A percentile compares a stretch with the other conserved stretches of the same genome.
These are phyloP conservation scores for Mycena polygramma DNA, from an alignment of 768 basidiomycete genomes.

Conservation along the genomic window DNA sequence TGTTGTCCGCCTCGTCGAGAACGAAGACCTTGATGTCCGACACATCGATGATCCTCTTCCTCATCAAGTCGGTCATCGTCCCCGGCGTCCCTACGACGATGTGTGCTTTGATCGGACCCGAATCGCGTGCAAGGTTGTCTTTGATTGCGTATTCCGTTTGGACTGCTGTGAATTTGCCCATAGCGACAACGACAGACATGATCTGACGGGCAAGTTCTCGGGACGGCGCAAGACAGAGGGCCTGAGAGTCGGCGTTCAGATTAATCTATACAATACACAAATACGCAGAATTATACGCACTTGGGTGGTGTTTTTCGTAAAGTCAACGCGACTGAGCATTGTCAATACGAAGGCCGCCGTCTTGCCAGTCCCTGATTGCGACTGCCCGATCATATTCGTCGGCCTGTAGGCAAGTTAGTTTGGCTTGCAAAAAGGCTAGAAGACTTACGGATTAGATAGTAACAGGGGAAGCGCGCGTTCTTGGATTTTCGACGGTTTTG, in stretches of 20 bases:
- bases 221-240: constrained; percentile 96
- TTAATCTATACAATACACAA: no score
- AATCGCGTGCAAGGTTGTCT: constrained; percentile 79
- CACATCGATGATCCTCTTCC: constrained; percentile 80
- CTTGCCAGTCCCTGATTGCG: constrained; percentile 99
- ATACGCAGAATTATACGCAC: constrained; percentile 51
- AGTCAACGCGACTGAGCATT: constrained; percentile 96
- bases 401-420: constrained; percentile 66
- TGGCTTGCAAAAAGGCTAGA: background rate
- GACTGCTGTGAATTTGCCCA: constrained; percentile 95
- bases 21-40: constrained; percentile 92
- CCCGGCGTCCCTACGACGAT: constrained; percentile 97
- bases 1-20: constrained; percentile 98
- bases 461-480: constrained; percentile 95
- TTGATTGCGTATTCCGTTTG: constrained; percentile 98
- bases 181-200: constrained; percentile 92
- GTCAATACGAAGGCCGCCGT: constrained; percentile 98
- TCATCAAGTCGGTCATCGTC: constrained; percentile 90
- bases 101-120: constrained; percentile 83
- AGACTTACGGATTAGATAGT: constrained; percentile 86
- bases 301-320: constrained; percentile 84
- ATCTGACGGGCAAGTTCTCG: constrained; percentile 98
- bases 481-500: constrained; percentile 99
- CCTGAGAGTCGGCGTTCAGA: constrained; percentile 58
- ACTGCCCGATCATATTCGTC: constrained; percentile 99